These are phyloP conservation scores for Osmanthus fragrans DNA, from an alignment of 257 asterid genomes.

Conservation along the genomic window DNA sequence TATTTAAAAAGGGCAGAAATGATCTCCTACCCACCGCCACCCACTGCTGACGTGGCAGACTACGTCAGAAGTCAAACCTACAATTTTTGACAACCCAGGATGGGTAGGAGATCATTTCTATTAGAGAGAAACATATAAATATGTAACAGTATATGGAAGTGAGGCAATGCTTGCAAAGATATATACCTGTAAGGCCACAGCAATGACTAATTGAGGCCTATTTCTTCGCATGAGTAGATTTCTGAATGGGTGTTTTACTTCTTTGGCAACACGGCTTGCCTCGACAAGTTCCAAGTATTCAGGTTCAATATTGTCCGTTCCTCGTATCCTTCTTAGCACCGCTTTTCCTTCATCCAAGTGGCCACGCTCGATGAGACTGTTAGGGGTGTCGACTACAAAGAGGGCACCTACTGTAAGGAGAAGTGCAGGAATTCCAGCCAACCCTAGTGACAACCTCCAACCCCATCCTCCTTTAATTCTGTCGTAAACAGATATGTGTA, in stretches of 20 bases:
- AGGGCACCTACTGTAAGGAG: conserved; percentile 76
- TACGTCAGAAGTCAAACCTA: too few relatives aligned
- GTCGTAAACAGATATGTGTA: neutral
- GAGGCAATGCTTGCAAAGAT: too few relatives aligned
- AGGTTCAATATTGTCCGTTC: conserved; percentile 74
- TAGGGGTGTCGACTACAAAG: conserved; percentile 76
- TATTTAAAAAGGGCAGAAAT: too few relatives aligned
- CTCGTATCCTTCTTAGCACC: conserved; percentile 69
- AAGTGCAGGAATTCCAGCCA: conserved; percentile 83
- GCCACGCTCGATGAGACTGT: conserved; percentile 85
- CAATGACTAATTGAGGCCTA: conserved; percentile 78
- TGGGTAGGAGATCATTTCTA: too few relatives aligned
- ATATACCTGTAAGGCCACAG: conserved; percentile 67
- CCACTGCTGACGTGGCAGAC: too few relatives aligned
- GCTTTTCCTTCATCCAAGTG: conserved; percentile 68
- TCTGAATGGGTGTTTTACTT: conserved; percentile 86
- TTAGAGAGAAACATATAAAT: too few relatives aligned
- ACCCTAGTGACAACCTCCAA: conserved; percentile 84
- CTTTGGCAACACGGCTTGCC: conserved; percentile 79
- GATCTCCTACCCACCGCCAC: too few relatives aligned
- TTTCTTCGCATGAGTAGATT: conserved; percentile 74
- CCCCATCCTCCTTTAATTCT: conserved; percentile 86
- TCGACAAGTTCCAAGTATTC: conserved; percentile 76
- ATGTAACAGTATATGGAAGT: too few relatives aligned
- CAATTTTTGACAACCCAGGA: too few relatives aligned